Evolutionary conservation across 2,329 filamentous ascomycete species (phyloP), one percentile per base, ranked within the genome.

Genomic region (Ploettnerulaceae sp.): DNA sequence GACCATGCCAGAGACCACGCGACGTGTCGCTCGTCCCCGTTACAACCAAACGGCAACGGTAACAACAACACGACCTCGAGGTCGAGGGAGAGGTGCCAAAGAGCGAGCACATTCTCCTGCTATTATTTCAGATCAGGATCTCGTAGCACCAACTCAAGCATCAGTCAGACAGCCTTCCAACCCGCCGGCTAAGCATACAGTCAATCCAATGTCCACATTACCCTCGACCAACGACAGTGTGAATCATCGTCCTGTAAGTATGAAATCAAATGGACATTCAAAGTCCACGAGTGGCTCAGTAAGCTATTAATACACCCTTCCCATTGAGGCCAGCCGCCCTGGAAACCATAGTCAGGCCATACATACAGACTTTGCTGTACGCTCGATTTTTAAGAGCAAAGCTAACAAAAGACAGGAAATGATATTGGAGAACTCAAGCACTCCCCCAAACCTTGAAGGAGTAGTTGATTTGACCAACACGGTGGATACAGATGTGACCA

Each of bases 401-500:
- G 34, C 41, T 18, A 34, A 43, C 40, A 35, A 49, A 18, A 22
- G 36, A 39, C 21, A 45, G 46, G 48, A 40, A 25, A 45, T 45
- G 44, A 41, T 52, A 8, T 35, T 54, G 8, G 45, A 56, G 33
- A 49, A 47, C 18, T 36, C 54, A 11, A 49, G 26, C 7, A 35
- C 52, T 20, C 44, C 53, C 18, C 42, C 51, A 3, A 57, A 52
- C 37, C 46, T 61, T 5, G 49, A 61, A 15, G 55, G 49, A 7
- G 45, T 61, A 17, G 57, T 62, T 12, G 58, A 62, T 42, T 42
- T 60, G 25, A 56, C 31, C 7, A 52, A 60, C 32, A 57, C 58
- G 15, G 56, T 61, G 12, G 60, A 63, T 43, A 63, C 57, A 22
- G 53, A 60, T 34, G 52, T 59, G 8, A 58, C 39, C 7, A 59